Conservation (phyloP, 1,284 basidiomycete species). For the Meira miltonrushii region DNA sequence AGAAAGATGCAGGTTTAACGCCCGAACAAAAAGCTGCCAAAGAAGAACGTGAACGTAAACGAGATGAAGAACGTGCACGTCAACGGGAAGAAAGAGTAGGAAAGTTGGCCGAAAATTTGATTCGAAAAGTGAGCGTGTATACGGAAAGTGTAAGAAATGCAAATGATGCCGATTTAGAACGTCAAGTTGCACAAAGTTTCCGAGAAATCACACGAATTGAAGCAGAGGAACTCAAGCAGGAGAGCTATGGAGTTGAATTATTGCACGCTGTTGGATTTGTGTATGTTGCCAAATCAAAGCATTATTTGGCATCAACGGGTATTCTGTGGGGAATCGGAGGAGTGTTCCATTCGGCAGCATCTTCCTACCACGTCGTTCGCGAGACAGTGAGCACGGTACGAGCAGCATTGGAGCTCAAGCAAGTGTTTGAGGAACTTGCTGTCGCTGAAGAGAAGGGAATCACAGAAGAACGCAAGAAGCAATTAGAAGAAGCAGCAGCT, state of each 20-base stretch:
- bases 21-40: slow-evolving; percentile 77
- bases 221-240: slow-evolving; percentile 60
- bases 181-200: slow-evolving; percentile 42
- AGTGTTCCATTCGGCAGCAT: slow-evolving; percentile 26
- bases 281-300: slow-evolving; percentile 60
- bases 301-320: slow-evolving; percentile 44
- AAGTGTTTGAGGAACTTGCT: slow-evolving; percentile 83
- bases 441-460: slow-evolving; percentile 74
- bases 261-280: slow-evolving; percentile 86
- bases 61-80: slow-evolving; percentile 74
- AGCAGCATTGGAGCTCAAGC: slow-evolving; percentile 63
- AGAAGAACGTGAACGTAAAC: slow-evolving; percentile 62
- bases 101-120: slow-evolving; percentile 76
- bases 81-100: slow-evolving; percentile 72
- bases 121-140: slow-evolving; percentile 83
- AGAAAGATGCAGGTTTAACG: slow-evolving; percentile 55
- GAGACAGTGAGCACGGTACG: slow-evolving; percentile 48
- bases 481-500: slow-evolving; percentile 90
- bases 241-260: slow-evolving; percentile 82
- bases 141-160: slow-evolving; percentile 75
- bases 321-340: slow-evolving; percentile 22
- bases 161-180: slow-evolving; percentile 66
- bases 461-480: slow-evolving; percentile 75
- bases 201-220: slow-evolving; percentile 47
- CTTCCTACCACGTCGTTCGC: slow-evolving; percentile 41